Percentiles rank a stretch among this genome's conserved stretches.
Conservation (phyloP, 2,329 filamentous ascomycete genomes). For the Aspergillus costaricaensis region DNA sequence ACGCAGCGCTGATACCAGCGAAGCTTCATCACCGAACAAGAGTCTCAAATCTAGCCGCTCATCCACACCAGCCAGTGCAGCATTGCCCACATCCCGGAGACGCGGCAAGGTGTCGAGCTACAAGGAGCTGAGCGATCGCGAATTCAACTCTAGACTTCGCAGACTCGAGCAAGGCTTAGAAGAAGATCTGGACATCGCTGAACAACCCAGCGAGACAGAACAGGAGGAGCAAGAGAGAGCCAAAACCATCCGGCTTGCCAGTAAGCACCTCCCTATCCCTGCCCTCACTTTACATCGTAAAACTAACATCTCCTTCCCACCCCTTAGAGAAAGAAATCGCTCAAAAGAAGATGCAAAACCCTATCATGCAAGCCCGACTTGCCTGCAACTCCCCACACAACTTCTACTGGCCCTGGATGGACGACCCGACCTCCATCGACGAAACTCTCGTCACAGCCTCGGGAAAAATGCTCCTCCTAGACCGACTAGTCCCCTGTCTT, state of each 20-base stretch:
- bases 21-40: constrained; percentile 60
- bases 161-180: constrained; percentile 57
- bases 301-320: constrained; percentile 32
- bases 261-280: constrained; percentile 48
- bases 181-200: constrained; percentile 53
- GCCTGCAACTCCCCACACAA: constrained; percentile 95
- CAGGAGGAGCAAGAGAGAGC: constrained; percentile 66
- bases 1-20: constrained; percentile 55
- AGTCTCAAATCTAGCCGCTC: constrained; percentile 72
- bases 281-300: not conserved
- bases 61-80: constrained; percentile 67
- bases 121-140: constrained; percentile 74
- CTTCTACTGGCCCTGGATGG: constrained; percentile 89
- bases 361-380: constrained; percentile 84
- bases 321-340: constrained; percentile 74
- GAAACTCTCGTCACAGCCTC: constrained; percentile 82
- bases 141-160: constrained; percentile 73
- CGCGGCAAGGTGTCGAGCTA: constrained; percentile 59
- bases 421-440: constrained; percentile 64
- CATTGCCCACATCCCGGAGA: constrained; percentile 47
- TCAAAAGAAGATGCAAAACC: constrained; percentile 89
- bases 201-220: constrained; percentile 46
- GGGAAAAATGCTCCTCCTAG: constrained; percentile 93
- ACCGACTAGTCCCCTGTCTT: constrained; percentile 76
- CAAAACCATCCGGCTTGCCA: constrained; percentile 73